These are phyloP conservation scores for Penicillium concentricum DNA, from an alignment of 2,329 filamentous ascomycete genomes.

Conservation along the genomic window DNA sequence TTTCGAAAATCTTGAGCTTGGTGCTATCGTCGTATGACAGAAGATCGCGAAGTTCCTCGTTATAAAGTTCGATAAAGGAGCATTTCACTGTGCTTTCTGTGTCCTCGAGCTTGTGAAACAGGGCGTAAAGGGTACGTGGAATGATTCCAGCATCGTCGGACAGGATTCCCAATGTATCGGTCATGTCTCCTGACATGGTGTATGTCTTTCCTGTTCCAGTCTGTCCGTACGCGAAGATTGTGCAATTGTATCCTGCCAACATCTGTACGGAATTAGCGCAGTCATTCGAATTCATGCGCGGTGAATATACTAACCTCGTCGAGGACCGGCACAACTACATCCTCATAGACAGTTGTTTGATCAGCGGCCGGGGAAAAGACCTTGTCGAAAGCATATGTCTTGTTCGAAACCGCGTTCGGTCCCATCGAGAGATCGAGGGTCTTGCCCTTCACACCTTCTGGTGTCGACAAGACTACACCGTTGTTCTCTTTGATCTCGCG, in stretches of 20 bases:
- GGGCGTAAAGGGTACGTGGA: slow-evolving; percentile 79
- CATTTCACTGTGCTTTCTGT: slow-evolving; percentile 90
- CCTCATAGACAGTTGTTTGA: slow-evolving; percentile 90
- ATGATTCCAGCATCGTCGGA: slow-evolving; percentile 95
- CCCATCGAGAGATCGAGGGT: slow-evolving; percentile 87
- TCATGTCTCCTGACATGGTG: slow-evolving; percentile 98
- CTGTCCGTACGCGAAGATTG: slow-evolving; percentile 97
- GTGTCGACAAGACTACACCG: slow-evolving; percentile 79
- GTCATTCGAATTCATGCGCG: background rate
- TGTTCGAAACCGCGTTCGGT: slow-evolving; percentile 87
- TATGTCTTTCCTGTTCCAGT: slow-evolving; percentile 98
- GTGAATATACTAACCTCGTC: slow-evolving; percentile 68
- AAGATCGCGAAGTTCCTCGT: slow-evolving; percentile 91
- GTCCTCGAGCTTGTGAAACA: slow-evolving; percentile 83
- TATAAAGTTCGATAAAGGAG: slow-evolving; percentile 98
- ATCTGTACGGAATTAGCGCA: slow-evolving; percentile 58
- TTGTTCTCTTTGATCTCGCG: slow-evolving; percentile 93
- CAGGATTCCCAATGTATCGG: slow-evolving; percentile 76
- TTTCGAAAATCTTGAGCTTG: slow-evolving; percentile 95
- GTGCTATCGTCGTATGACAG: slow-evolving; percentile 75
- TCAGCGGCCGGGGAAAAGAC: slow-evolving; percentile 95
- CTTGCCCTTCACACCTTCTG: slow-evolving; percentile 80
- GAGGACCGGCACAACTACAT: slow-evolving; percentile 88
- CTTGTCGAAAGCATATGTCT: slow-evolving; percentile 94
- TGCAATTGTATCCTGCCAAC: slow-evolving; percentile 93